Conservation (phyloP, 345 rosid species). For the Dimocarpus longan region DNA sequence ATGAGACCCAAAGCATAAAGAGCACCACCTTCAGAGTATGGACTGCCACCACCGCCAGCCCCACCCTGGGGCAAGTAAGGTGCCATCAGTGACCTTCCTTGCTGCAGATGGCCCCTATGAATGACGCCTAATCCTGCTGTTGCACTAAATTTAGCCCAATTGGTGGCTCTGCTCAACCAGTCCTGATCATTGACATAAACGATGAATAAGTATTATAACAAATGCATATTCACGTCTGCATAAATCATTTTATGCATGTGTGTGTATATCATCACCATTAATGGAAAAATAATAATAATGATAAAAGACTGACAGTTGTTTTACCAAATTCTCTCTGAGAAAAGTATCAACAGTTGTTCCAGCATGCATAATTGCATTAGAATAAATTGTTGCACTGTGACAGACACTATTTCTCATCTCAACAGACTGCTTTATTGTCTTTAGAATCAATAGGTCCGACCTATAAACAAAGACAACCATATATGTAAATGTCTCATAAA, state of each 20-base stretch:
- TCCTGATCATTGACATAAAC: constrained; percentile 54
- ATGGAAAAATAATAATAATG: constrained; percentile 2
- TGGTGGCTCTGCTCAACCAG: constrained; percentile 99
- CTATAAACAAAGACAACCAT: constrained; percentile 43
- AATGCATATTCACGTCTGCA: neutral
- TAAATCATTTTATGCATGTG: neutral
- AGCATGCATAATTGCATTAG: constrained; percentile 99
- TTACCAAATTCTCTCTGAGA: constrained; percentile 94
- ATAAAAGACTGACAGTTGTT: constrained; percentile 6
- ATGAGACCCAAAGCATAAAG: constrained; percentile 97
- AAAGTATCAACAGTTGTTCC: constrained; percentile 99
- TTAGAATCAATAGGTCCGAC: constrained; percentile 90
- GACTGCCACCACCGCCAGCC: constrained; percentile 95
- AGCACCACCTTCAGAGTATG: constrained; percentile 99
- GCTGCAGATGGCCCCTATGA: constrained; percentile 95
- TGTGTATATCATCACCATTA: neutral
- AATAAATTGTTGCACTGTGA: constrained; percentile 97
- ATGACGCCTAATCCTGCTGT: constrained; percentile 99
- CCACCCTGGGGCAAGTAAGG: constrained; percentile 99
- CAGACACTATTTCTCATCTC: constrained; percentile 99
- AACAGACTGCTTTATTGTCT: constrained; percentile 96
- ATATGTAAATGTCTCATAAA: neutral
- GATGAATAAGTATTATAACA: constrained; percentile 7
- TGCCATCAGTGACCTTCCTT: constrained; percentile 97
- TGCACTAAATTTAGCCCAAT: constrained; percentile 99